Evolutionary conservation across 257 asterid genomes (phyloP).

Genomic region (Ilex aquifolium): DNA sequence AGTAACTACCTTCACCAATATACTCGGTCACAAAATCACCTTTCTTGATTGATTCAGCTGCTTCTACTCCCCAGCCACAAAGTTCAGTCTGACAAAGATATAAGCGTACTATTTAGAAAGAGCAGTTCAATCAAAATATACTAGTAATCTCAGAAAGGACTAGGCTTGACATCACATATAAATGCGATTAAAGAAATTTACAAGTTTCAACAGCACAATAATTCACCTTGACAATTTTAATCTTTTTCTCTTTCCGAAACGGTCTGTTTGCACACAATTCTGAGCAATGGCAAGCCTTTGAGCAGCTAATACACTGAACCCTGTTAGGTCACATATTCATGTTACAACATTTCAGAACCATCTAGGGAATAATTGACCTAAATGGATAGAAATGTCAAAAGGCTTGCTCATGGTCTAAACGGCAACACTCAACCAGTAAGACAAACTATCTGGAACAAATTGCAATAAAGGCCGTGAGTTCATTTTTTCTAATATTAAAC

Average conservation of each 20-base stretch:
- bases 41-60: constrained; percentile 70
- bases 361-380: no score
- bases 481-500: background rate
- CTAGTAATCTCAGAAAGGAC: no score
- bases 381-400: no score
- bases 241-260: constrained; percentile 65
- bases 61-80: constrained; percentile 98
- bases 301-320: constrained; percentile 92
- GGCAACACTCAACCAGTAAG: background rate
- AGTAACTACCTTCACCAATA: constrained; percentile 86
- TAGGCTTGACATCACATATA: background rate
- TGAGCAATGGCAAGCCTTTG: constrained; percentile 84
- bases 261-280: constrained; percentile 75
- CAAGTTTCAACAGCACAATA: background rate
- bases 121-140: background rate
- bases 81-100: constrained; percentile 56
- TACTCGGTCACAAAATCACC: constrained; percentile 83
- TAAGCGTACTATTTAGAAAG: background rate
- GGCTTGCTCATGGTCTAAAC: no score
- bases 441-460: no score
- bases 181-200: background rate
- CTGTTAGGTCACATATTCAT: constrained; percentile 27
- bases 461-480: no score
- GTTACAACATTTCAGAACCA: no score
- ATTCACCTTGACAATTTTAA: constrained; percentile 74